phyloP scores from a whole-genome alignment of 1,139 yeast genomes.

The Yamadazyma triangularis region DNA sequence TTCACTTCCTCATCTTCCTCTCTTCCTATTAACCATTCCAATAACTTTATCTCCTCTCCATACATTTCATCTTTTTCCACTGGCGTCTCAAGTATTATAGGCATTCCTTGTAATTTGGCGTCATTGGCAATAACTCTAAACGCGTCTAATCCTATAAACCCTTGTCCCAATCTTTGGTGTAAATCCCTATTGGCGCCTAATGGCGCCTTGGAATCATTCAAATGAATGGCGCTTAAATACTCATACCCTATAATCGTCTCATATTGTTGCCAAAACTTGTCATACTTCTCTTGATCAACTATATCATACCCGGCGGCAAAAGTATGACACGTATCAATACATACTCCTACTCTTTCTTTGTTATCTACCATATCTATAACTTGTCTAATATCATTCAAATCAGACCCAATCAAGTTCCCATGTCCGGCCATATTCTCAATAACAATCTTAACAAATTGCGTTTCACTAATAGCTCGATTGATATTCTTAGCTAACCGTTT shows the following conservation, averaged over 20 bases:
- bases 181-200: conserved; percentile 85
- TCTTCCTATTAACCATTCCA: conserved; percentile 66
- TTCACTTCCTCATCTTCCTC: conserved; percentile 57
- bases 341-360: conserved; percentile 83
- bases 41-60: conserved; percentile 76
- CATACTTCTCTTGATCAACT: conserved; percentile 48
- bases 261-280: conserved; percentile 67
- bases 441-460: conserved; percentile 77
- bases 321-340: conserved; percentile 92
- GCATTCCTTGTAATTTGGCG: conserved; percentile 56
- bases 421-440: conserved; percentile 98
- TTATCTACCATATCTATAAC: conserved; percentile 76
- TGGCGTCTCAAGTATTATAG: conserved; percentile 91
- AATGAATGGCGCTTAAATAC: conserved; percentile 75
- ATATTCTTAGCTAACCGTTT: conserved; percentile 69
- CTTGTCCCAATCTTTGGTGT: conserved; percentile 86
- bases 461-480: conserved; percentile 70
- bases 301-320: conserved; percentile 96
- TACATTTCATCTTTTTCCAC: conserved; percentile 61
- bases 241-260: conserved; percentile 70
- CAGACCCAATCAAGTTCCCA: conserved; percentile 84
- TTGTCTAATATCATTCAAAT: conserved; percentile 65
- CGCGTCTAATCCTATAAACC: conserved; percentile 82
- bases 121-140: conserved; percentile 76
- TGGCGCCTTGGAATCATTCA: conserved; percentile 95